phyloP scores from a whole-genome alignment of 768 basidiomycete species.

The Tylopilus subfusipes region DNA sequence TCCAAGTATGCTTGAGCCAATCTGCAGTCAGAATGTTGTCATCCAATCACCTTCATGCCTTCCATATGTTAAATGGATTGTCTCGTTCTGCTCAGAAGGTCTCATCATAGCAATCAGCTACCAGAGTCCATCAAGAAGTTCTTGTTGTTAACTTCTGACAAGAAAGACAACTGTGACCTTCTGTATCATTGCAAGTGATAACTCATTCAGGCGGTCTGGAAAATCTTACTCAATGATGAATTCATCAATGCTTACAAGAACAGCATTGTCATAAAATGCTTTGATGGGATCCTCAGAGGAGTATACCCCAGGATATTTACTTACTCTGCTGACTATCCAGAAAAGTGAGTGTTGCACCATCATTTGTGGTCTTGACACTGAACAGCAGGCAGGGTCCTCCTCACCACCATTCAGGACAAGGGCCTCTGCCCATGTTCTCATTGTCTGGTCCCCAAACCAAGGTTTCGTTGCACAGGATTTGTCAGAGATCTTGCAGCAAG shows the following conservation, averaged over 20 bases:
- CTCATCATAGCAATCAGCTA: not conserved
- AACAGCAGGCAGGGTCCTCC: not conserved
- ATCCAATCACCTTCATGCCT: constrained; percentile 25
- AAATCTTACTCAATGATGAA: too few species aligned
- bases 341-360: not conserved
- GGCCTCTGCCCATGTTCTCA: not conserved
- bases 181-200: not conserved
- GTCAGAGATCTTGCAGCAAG: not conserved
- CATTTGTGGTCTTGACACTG: not conserved
- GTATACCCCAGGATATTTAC: too few species aligned
- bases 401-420: not conserved
- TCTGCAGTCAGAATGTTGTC: constrained; percentile 8
- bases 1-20: too few species aligned
- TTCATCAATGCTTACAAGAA: too few species aligned
- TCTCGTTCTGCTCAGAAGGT: not conserved
- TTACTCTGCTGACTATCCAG: too few species aligned
- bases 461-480: not conserved
- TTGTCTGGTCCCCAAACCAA: not conserved
- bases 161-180: too few species aligned
- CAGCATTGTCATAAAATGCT: too few species aligned
- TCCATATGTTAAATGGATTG: constrained; percentile 6
- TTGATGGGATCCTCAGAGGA: too few species aligned
- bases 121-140: not conserved
- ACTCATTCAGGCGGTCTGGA: not conserved
- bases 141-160: not conserved